Conservation (phyloP, 345 rosid species). For the Zanthoxylum bungeanum region DNA sequence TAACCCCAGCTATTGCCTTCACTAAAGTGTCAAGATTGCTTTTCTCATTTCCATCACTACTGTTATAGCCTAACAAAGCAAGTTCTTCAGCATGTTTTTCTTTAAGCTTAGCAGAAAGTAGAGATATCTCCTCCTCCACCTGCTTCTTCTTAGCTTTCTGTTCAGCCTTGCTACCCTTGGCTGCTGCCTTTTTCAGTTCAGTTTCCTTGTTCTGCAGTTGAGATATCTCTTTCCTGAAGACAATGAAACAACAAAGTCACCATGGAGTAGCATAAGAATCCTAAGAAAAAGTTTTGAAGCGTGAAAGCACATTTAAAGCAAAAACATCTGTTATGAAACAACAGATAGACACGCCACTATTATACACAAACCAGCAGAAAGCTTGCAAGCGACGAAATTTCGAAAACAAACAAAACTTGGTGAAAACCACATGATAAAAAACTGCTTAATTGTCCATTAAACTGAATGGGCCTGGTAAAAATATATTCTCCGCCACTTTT, state of each 20-base stretch:
- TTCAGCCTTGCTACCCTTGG: slow-evolving; percentile 95
- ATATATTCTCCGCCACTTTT: not conserved
- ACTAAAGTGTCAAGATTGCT: slow-evolving; percentile 69
- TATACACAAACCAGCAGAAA: not conserved
- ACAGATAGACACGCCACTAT: not conserved
- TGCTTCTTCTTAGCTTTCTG: slow-evolving; percentile 97
- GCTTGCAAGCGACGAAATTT: not conserved
- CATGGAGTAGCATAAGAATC: not conserved
- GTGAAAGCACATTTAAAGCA: not conserved
- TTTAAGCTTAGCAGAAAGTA: slow-evolving; percentile 65
- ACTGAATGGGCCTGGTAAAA: not conserved
- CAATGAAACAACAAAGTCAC: not conserved
- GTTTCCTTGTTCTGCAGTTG: slow-evolving; percentile 80
- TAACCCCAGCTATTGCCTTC: slow-evolving; percentile 83
- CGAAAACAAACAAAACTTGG: not conserved
- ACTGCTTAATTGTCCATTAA: not conserved
- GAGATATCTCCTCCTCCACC: slow-evolving; percentile 78
- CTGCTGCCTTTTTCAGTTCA: slow-evolving; percentile 85
- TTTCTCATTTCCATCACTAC: slow-evolving; percentile 44
- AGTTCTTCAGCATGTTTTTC: slow-evolving; percentile 77
- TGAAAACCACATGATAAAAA: too few species aligned
- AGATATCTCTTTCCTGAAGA: slow-evolving; percentile 64
- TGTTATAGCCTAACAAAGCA: slow-evolving; percentile 61
- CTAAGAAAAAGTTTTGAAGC: not conserved
- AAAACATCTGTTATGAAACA: not conserved